Evolutionary conservation across 78 protist genomes (phyloP), one percentile per base, ranked within the genome.

Genomic region (Bodo saltans): DNA sequence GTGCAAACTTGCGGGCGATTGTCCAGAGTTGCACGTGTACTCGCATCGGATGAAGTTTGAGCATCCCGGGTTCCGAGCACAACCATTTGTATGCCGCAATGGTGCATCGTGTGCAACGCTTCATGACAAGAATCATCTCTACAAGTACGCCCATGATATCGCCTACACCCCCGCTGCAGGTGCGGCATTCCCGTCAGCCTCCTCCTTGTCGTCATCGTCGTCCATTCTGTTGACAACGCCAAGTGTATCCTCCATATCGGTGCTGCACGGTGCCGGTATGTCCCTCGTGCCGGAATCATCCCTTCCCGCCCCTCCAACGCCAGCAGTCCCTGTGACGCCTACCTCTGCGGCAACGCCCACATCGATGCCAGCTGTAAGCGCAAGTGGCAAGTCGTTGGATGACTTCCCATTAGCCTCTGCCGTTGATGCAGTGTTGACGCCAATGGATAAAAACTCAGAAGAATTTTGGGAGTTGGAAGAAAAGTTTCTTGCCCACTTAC

Each of bases 401-500:
- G 81, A 4, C 53, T 76, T 39, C 35, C 81, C 81, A 25, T 27
- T 76, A 29, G 69, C 38, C 27, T 3, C 3, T 3, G 40, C 81
- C 28, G 3, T 12, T 8, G n/a, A 8, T 47, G 60, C 60, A 17
- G 60, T 47, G n/a, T 47, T 76, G 37, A 34, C 11, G 27, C 8
- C 26, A 3, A 41, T 76, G 39, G 81, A 76, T 29, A 76, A 39
- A 38, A 67, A 76, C 69, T 42, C 67, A 1, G 81, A 76, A 12
- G 81, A 76, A 27, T 76, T 76, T 38, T 76, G 81, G 81, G 81
- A 76, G 1, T 25, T 76, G 47, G 81, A 76, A 27, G 81, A 76
- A 38, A 47, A 38, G 52, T 76, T 76, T 38, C 17, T 2, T 2
- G 81, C 81, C 23, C 3, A 76, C 69, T 23, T 76, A 35, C 81